phyloP scores from a whole-genome alignment of 257 asterid genomes.

The Penstemon davidsonii region DNA sequence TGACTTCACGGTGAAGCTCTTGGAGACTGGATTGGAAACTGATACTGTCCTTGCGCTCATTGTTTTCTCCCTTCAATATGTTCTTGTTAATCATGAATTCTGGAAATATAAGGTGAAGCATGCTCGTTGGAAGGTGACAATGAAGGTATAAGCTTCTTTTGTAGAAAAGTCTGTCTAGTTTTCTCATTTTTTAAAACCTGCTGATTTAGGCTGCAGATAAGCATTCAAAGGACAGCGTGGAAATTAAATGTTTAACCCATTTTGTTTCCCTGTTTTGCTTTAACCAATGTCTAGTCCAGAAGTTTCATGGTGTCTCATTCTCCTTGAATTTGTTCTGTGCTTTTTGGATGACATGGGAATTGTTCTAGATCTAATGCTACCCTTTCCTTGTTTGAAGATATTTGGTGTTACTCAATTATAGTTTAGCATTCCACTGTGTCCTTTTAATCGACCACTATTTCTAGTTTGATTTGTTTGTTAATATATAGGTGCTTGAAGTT shows the following conservation, averaged over 20 bases:
- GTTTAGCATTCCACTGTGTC: constrained; percentile 12
- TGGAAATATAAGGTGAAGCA: constrained; percentile 83
- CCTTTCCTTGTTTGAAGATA: not conserved
- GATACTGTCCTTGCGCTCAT: constrained; percentile 72
- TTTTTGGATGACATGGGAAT: constrained; percentile 6
- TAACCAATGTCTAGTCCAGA: constrained; percentile 6
- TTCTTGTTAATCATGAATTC: constrained; percentile 83
- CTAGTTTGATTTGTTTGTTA: constrained; percentile 25
- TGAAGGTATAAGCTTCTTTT: constrained; percentile 57
- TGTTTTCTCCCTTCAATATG: constrained; percentile 86
- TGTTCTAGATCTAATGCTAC: constrained; percentile 20
- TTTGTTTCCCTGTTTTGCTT: constrained; percentile 13
- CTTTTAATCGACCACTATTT: constrained; percentile 9
- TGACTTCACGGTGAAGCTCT: constrained; percentile 78
- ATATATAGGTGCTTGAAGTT: constrained; percentile 72
- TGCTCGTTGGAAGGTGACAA: constrained; percentile 89
- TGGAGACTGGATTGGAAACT: constrained; percentile 74
- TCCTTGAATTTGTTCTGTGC: constrained; percentile 19
- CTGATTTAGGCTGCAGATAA: not conserved
- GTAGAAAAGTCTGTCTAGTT: constrained; percentile 19
- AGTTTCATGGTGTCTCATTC: constrained; percentile 18
- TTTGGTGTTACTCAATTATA: not conserved
- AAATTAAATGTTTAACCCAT: not conserved
- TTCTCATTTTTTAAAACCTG: not conserved
- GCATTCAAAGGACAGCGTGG: constrained; percentile 3